Evolutionary conservation across 257 asterid species (phyloP).

Genomic region (Sherardia arvensis): DNA sequence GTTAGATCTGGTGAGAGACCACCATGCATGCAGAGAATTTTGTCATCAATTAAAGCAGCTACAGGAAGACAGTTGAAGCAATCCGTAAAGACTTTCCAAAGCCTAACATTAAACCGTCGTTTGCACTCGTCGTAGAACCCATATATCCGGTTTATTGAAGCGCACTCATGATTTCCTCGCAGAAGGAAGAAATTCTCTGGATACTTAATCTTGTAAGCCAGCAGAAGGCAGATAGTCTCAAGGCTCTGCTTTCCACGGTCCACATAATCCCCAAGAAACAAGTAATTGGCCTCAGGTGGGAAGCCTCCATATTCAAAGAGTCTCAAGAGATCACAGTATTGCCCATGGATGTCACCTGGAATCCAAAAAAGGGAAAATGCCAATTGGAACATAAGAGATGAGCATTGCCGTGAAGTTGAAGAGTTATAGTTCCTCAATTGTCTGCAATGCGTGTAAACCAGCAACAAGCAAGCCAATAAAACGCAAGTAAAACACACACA

Average conservation of each 20-base stretch:
- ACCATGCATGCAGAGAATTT: conserved; percentile 74
- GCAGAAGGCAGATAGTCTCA: conserved; percentile 67
- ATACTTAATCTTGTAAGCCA: conserved; percentile 66
- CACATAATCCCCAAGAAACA: conserved; percentile 67
- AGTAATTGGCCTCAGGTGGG: conserved; percentile 72
- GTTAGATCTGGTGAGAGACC: conserved; percentile 74
- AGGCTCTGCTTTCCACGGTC: conserved; percentile 74
- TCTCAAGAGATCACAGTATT: conserved; percentile 65
- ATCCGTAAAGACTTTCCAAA: conserved; percentile 62
- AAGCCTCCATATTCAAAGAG: conserved; percentile 64
- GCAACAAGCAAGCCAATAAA: not conserved
- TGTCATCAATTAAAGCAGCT: conserved; percentile 67
- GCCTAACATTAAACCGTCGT: conserved; percentile 58
- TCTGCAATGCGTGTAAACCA: not conserved
- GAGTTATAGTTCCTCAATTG: not conserved
- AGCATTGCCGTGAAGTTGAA: not conserved
- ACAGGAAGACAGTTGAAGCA: conserved; percentile 75
- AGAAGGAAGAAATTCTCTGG: conserved; percentile 70
- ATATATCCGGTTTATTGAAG: conserved; percentile 65
- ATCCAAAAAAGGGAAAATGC: conserved; percentile 9
- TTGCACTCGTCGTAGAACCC: conserved; percentile 73
- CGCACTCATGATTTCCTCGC: conserved; percentile 71
- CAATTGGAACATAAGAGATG: not conserved
- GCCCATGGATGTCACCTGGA: conserved; percentile 74
- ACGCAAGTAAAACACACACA: not conserved